phyloP scores from a whole-genome alignment of 129 eudicot species.

The Glebionis coronaria region DNA sequence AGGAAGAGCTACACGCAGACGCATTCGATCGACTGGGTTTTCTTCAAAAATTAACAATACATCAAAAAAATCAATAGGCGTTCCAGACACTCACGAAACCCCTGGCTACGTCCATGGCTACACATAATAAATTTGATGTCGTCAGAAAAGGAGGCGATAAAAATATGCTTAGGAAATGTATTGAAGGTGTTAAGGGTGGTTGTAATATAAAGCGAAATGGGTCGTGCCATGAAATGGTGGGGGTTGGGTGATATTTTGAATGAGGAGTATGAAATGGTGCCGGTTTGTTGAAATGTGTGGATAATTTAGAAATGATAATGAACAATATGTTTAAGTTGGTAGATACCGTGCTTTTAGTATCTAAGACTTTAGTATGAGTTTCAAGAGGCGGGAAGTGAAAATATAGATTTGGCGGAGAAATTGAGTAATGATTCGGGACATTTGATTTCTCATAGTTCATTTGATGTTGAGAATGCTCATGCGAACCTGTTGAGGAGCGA shows the following conservation, averaged over 20 bases:
- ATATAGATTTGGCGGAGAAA: constrained; percentile 49
- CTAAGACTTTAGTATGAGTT: constrained; percentile 42
- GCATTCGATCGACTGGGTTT: too few species aligned
- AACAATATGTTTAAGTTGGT: constrained; percentile 41
- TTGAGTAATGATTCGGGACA: constrained; percentile 48
- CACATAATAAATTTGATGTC: too few species aligned
- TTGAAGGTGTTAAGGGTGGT: constrained; percentile 38
- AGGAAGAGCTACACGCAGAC: too few species aligned
- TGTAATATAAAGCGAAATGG: constrained; percentile 44
- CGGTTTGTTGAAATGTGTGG: constrained; percentile 36
- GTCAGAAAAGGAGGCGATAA: too few species aligned
- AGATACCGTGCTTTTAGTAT: constrained; percentile 39
- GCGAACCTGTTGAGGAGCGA: constrained; percentile 44
- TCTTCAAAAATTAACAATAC: too few species aligned
- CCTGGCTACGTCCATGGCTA: too few species aligned
- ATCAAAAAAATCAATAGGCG: too few species aligned
- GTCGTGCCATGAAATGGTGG: constrained; percentile 58
- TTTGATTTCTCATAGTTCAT: constrained; percentile 54
- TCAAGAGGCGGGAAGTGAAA: constrained; percentile 38
- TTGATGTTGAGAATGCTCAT: constrained; percentile 53
- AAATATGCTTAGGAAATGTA: constrained; percentile 51
- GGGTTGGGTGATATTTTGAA: constrained; percentile 53
- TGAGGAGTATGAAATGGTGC: constrained; percentile 25
- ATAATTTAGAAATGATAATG: constrained; percentile 38
- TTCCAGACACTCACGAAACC: too few species aligned